Evolutionary conservation across 1,284 basidiomycete species (phyloP).

Genomic region (Puccinia triticina): DNA sequence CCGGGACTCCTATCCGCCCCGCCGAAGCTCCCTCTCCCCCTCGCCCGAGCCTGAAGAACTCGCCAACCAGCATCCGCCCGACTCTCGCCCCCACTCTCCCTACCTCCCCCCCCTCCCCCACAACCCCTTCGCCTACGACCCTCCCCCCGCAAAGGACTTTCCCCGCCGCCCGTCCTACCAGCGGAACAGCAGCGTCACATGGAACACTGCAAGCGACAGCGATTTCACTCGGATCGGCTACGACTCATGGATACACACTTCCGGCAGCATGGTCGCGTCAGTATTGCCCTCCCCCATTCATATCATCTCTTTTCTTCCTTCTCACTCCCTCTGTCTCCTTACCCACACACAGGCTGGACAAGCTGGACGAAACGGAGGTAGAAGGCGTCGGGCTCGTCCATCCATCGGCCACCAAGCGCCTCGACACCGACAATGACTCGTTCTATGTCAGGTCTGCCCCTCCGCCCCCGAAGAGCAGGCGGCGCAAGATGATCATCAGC

Average conservation of each 20-base stretch:
- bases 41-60: conserved; percentile 19
- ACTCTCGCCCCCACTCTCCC: neutral
- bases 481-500: conserved; percentile 9
- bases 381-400: conserved; percentile 37
- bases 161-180: neutral
- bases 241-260: conserved; percentile 19
- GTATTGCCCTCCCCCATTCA: neutral
- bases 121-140: neutral
- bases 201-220: conserved; percentile 26
- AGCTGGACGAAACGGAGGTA: conserved; percentile 21
- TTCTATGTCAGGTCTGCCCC: neutral
- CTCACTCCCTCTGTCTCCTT: neutral
- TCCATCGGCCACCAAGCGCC: conserved; percentile 1
- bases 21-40: neutral
- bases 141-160: neutral
- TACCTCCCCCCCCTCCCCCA: neutral
- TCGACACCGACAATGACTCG: neutral
- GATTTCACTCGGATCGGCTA: conserved; percentile 31
- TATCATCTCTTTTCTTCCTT: neutral
- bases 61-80: neutral
- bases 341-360: conserved; percentile 15
- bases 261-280: conserved; percentile 24
- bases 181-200: conserved; percentile 36
- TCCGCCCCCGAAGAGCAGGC: neutral
- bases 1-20: conserved; percentile 18